Evolutionary conservation across 1,284 basidiomycete genomes (phyloP).

Genomic region (Erythrobasidium hasegawianum): DNA sequence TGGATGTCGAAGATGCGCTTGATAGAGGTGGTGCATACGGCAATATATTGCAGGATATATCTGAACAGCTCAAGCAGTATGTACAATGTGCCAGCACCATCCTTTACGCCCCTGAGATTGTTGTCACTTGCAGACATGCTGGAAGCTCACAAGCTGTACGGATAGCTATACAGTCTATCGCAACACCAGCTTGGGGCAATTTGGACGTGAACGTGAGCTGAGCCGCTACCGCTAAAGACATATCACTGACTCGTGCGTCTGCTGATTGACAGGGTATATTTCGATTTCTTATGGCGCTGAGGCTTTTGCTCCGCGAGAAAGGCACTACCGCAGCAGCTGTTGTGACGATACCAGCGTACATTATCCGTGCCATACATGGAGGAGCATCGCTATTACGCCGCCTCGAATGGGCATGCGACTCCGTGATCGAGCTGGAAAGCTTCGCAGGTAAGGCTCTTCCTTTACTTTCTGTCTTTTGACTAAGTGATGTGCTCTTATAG

Average conservation of each 20-base stretch:
- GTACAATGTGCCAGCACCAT: too few species aligned
- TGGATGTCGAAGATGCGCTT: conserved; percentile 15
- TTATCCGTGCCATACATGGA: conserved; percentile 50
- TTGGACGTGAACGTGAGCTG: conserved; percentile 9
- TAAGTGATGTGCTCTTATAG: conserved; percentile 49
- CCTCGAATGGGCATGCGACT: conserved; percentile 74
- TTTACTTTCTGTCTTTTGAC: not conserved
- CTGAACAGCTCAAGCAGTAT: too few species aligned
- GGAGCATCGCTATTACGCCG: conserved; percentile 67
- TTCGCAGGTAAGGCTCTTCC: conserved; percentile 64
- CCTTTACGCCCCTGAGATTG: too few species aligned
- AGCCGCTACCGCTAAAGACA: not conserved
- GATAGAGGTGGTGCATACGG: not conserved
- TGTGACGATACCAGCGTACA: conserved; percentile 58
- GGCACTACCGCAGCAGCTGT: conserved; percentile 58
- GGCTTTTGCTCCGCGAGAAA: conserved; percentile 58
- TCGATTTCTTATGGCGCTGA: conserved; percentile 65
- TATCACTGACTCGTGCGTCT: too few species aligned
- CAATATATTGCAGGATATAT: not conserved
- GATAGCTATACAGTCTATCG: conserved; percentile 40
- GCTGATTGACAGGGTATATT: conserved; percentile 58
- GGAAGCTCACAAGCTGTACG: conserved; percentile 21
- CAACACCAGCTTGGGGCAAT: conserved; percentile 38
- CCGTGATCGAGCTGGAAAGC: conserved; percentile 66
- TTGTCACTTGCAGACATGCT: too few species aligned